Evolutionary conservation across 2,329 filamentous ascomycete species (phyloP), one percentile per base, ranked within the genome.

Genomic region (Aspergillus cejpii): DNA sequence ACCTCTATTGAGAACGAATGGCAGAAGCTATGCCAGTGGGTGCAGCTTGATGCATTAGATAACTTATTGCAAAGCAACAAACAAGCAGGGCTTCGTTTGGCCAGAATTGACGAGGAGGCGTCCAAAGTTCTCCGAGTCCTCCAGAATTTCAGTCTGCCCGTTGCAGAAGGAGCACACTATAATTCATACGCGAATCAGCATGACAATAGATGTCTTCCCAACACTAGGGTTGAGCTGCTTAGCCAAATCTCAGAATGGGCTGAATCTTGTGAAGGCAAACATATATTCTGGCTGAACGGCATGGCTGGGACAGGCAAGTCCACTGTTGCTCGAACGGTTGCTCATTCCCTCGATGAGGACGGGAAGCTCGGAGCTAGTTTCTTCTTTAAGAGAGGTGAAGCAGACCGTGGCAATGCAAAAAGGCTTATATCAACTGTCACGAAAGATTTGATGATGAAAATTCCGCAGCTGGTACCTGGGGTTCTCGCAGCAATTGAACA

Each of bases 361-460:
- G n/a, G n/a, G n/a, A n/a, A n/a, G n/a, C n/a, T n/a, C n/a, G n/a
- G n/a, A n/a, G n/a, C n/a, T n/a, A n/a, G n/a, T n/a, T n/a, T n/a
- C n/a, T n/a, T n/a, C n/a, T n/a, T n/a, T n/a, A n/a, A n/a, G n/a
- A n/a, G n/a, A n/a, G n/a, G n/a, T n/a, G n/a, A n/a, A n/a, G n/a
- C n/a, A n/a, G n/a, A 73, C 48, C 62, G 66, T 15, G 60, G 63
- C 3, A 61, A 59, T 27, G 59, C 63, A 1, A 50, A 54, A n/a
- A 58, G 55, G 34, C 59, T 76, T 26, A 62, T 75, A 17, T 56
- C 67, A 0, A 74, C 70, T 0, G 55, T 62, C 10, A n/a, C 33
- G 7, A 39, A 11, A n/a, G 54, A 60, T 24, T 37, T 76, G 24
- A 62, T 66, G 1, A 27, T 17, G 0, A 53, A 45, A 8, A 45